A percentile compares a stretch with the other conserved stretches of the same genome.
These are phyloP conservation scores for Boletus fagicola DNA, from an alignment of 768 basidiomycete genomes.

Conservation along the genomic window DNA sequence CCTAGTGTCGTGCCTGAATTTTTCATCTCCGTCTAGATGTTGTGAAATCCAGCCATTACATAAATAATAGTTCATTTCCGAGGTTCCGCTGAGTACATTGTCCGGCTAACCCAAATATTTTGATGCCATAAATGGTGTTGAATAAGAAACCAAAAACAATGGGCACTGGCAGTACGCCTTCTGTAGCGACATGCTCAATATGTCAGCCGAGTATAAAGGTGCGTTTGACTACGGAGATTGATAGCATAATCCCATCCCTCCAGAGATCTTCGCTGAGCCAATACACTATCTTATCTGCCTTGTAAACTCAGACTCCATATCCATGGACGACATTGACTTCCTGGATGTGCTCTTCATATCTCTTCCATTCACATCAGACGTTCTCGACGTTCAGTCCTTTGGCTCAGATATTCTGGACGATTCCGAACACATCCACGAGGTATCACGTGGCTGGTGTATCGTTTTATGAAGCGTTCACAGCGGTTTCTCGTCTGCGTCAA, in stretches of 20 bases:
- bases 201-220: not conserved
- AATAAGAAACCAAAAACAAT: constrained; percentile 4
- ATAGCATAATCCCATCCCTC: not conserved
- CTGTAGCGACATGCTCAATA: not conserved
- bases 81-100: not conserved
- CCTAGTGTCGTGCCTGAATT: no score
- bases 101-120: not conserved
- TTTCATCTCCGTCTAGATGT: no score
- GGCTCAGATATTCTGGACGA: constrained; percentile 1
- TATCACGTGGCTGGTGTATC: not conserved
- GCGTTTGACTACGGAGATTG: not conserved
- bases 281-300: not conserved
- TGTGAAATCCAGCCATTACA: not conserved
- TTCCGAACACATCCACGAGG: not conserved
- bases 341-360: not conserved
- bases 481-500: not conserved
- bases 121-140: constrained; percentile 2
- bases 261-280: not conserved
- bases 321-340: constrained; percentile 11
- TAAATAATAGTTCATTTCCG: not conserved
- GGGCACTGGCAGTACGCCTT: not conserved
- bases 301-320: not conserved
- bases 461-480: not conserved
- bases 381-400: not conserved
- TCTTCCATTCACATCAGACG: not conserved